phyloP scores from a whole-genome alignment of 345 rosid species.

The Mangifera indica region DNA sequence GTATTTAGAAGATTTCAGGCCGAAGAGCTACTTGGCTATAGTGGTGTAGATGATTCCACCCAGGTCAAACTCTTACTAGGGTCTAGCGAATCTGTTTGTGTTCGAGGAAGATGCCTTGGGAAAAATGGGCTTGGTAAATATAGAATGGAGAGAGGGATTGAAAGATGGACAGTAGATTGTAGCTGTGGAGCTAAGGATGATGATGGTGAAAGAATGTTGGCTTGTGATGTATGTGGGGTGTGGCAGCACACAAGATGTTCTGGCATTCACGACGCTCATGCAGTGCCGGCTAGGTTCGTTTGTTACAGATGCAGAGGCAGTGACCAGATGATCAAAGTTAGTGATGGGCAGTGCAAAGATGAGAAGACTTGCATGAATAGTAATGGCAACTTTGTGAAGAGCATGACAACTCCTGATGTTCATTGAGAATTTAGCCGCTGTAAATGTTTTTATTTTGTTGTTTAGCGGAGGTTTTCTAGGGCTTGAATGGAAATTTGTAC shows the following conservation, averaged over 20 bases:
- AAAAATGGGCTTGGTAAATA: constrained; percentile 39
- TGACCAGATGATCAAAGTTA: background rate
- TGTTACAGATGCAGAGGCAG: constrained; percentile 42
- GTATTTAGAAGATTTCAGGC: constrained; percentile 52
- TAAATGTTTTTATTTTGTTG: constrained; percentile 18
- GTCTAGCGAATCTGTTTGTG: constrained; percentile 30
- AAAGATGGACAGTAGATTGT: constrained; percentile 70
- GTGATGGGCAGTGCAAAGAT: constrained; percentile 13
- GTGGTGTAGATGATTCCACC: constrained; percentile 65
- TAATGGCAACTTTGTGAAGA: constrained; percentile 19
- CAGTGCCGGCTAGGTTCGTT: constrained; percentile 56
- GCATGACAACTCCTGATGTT: constrained; percentile 16
- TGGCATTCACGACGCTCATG: constrained; percentile 44
- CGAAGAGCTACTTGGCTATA: constrained; percentile 52
- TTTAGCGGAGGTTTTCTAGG: background rate
- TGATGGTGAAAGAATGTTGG: constrained; percentile 76
- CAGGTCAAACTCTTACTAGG: constrained; percentile 45
- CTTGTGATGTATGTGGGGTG: constrained; percentile 64
- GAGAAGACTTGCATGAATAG: constrained; percentile 8
- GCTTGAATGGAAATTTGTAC: constrained; percentile 23
- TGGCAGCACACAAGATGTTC: constrained; percentile 81
- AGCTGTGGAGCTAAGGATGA: constrained; percentile 69
- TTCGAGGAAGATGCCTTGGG: constrained; percentile 47
- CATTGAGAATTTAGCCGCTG: constrained; percentile 11
- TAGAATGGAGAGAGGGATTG: constrained; percentile 65